Conservation (phyloP, 2,329 filamentous ascomycete genomes). For the Colletotrichum noveboracense region DNA sequence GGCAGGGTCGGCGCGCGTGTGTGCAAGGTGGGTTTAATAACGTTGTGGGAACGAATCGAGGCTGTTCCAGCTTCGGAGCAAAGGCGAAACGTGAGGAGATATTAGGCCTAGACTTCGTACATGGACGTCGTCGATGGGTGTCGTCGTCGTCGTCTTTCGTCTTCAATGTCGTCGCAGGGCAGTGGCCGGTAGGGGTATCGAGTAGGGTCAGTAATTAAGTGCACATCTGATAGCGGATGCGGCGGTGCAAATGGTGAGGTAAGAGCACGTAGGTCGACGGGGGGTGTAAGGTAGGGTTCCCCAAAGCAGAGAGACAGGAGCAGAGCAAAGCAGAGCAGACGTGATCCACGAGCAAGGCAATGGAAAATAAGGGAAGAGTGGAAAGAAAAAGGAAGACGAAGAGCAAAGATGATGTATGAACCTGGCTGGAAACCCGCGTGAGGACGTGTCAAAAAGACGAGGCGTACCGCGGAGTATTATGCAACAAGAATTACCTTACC, state of each 20-base stretch:
- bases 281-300: background rate
- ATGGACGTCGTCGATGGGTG: background rate
- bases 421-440: background rate
- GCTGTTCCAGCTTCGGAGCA: background rate
- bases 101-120: background rate
- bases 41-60: background rate
- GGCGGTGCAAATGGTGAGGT: background rate
- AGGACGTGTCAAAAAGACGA: conserved; percentile 16
- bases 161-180: background rate
- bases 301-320: background rate
- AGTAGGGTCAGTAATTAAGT: background rate
- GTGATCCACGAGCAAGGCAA: background rate
- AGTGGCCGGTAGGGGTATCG: background rate
- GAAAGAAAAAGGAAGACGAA: background rate
- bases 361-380: background rate
- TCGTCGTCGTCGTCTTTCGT: background rate
- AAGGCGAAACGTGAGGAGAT: background rate
- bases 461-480: conserved; percentile 16
- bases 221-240: background rate
- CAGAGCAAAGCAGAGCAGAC: background rate
- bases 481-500: conserved; percentile 1
- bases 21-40: background rate
- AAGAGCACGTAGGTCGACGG: background rate
- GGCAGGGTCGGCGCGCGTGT: background rate
- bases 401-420: conserved; percentile 12